Evolutionary conservation across 179 eudicot species (phyloP), one percentile per base, ranked within the genome.

Genomic region (Beta lomatogona): DNA sequence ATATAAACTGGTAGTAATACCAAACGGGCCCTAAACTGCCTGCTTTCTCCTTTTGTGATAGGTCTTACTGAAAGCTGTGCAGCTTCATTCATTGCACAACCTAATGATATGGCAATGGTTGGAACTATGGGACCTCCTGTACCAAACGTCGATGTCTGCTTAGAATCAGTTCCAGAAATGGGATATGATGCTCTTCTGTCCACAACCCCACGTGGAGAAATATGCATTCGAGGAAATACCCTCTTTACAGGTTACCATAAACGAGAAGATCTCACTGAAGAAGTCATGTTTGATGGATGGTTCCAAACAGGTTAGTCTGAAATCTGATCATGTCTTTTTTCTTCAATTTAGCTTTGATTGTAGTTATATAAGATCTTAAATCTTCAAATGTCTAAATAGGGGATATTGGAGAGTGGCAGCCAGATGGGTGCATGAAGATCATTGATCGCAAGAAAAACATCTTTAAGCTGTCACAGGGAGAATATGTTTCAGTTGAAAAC

Each of bases 21-120:
- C 41, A 36, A 36, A 36, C 41, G 41, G 41, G 41, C 3, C 41
- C 71, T 45, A 11, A 54, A 55, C 5, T 76, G 59, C 8, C 13
- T 68, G 59, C 6, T 71, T 65, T 64, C 41, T 31, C 31, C 25
- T 15, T 19, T 7, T 41, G 73, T 0, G 81, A 52, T 58, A 95
- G 99, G 99, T 83, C 90, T 96, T 50, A 94, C 99, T 4, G 99
- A 96, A 88, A 96, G 93, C 79, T 94, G 99, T 82, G 99, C 94
- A 46, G 99, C 93, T 63, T 90, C 98, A 31, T 96, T 92, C 87
- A 91, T 88, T 68, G 92, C 96, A 77, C 86, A 81, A 63, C 93
- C 96, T 52, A 87, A 94, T 81, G 93, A 92, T 82, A 80, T 94
- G 84, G 53, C 86, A 82, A 91, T 94, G 99, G 82, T 93, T 22